Base-by-base conservation (phyloP, 1,284 basidiomycete species). In the Leccinum pachyderme region DNA sequence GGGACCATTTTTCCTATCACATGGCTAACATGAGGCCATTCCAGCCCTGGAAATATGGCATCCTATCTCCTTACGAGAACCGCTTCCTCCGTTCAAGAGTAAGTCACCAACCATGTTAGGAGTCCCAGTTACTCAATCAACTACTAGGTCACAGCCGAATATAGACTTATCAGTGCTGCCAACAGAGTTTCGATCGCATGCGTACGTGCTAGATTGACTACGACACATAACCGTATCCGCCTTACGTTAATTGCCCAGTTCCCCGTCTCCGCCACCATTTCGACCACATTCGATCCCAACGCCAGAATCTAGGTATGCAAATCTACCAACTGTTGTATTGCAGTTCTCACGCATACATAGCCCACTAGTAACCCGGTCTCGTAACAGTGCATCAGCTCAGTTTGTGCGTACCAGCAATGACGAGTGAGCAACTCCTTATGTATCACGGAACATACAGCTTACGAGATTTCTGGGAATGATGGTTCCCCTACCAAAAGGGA, bases 241-340 rank as follows among this genome's bases (percentile, higher is more conserved):
- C 48, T 65, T 29, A 59, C 28, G 12, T 32, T 48, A 11, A 31
- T 29, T 22, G 41, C 29, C 35, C 47, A 71, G 68, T 47, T 57
- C 55, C 13, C 39, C 59, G 43, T 58, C 62, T 25, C 53, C 60
- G 31, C 55, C 67, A 44, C 59, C 65, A 22, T 55, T 63, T 49
- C 65, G 62, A 28, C 57, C 67, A 28, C 72, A 71, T 51, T 75
- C 76, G 54, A 81, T 80, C 54, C 74, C 83, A 56, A 88, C 86
- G 2, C 78, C 78, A 8, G 79, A 79, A 52, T 69, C 77, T n/a
- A 79, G 77, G 77, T 78, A 43, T 47, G 56, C 39, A 27, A 5
- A 25, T 8, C 33, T 18, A 6, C 13, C 43, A 22, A 22, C 24
- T 25, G 32, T 15, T 24, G 5, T 18, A 12, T 27, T 49, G 22